Evolutionary conservation across 306 rosid genomes (phyloP).

Genomic region (Sesbania bispinosa): DNA sequence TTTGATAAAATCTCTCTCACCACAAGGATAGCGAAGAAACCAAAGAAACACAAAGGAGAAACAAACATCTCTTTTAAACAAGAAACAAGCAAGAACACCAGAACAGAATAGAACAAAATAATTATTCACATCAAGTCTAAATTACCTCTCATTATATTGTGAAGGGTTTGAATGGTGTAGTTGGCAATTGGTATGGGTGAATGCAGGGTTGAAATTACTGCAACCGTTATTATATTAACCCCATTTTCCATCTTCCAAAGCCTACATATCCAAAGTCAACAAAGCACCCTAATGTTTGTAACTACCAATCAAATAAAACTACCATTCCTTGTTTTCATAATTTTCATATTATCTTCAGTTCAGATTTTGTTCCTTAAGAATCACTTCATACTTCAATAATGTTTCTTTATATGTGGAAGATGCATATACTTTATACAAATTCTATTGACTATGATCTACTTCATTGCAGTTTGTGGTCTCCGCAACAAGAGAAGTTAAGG

Average conservation of each 20-base stretch:
- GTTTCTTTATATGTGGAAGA: background rate
- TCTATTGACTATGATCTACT: background rate
- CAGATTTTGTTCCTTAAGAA: background rate
- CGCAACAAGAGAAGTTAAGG: constrained; percentile 42
- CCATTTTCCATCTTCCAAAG: too few species aligned
- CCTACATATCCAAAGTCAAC: background rate
- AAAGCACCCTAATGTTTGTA: background rate
- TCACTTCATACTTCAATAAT: background rate
- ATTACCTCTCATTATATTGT: too few species aligned
- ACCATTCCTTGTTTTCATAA: background rate
- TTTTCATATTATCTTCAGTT: background rate
- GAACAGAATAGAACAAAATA: too few species aligned
- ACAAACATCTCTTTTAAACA: too few species aligned
- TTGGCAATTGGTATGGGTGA: background rate
- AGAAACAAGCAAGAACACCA: too few species aligned
- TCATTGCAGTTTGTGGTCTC: constrained; percentile 59
- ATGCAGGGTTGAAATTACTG: background rate
- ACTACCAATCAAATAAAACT: background rate
- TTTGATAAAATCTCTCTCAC: too few species aligned
- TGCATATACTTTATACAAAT: background rate
- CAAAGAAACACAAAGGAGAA: too few species aligned
- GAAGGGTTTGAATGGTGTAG: background rate
- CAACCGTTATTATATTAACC: too few species aligned
- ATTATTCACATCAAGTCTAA: too few species aligned
- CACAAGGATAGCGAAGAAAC: too few species aligned